These are phyloP conservation scores for Malassezia sympodialis DNA, from an alignment of 1,284 basidiomycete species.

Conservation along the genomic window DNA sequence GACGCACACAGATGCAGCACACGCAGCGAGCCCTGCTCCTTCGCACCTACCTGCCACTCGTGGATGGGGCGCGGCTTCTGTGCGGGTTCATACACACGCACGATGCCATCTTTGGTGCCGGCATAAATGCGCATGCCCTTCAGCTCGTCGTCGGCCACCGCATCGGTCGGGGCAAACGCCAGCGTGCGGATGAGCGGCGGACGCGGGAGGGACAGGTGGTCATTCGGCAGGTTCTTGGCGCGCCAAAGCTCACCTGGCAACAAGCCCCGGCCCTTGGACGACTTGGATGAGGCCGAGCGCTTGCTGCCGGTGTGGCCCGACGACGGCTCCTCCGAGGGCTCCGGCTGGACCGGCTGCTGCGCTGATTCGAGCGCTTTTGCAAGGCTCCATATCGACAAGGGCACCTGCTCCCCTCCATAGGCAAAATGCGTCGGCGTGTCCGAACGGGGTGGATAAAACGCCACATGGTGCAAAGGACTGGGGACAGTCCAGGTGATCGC, in stretches of 20 bases:
- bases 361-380: background rate
- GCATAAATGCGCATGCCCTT: conserved; percentile 1
- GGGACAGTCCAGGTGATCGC: conserved; percentile 7
- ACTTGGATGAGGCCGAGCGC: background rate
- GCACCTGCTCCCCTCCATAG: conserved; percentile 16
- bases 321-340: background rate
- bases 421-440: conserved; percentile 6
- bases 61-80: conserved; percentile 3
- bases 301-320: background rate
- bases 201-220: conserved; percentile 8
- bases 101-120: conserved; percentile 16
- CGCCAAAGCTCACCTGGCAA: conserved; percentile 14
- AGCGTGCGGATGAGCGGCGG: conserved; percentile 12
- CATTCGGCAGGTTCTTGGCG: conserved; percentile 18
- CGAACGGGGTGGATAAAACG: conserved; percentile 5
- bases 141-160: background rate
- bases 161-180: conserved; percentile 2
- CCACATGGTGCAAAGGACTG: conserved; percentile 11
- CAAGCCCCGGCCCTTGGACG: background rate
- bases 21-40: conserved; percentile 14
- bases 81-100: conserved; percentile 13
- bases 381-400: conserved; percentile 10
- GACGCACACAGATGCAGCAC: background rate
- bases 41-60: conserved; percentile 12
- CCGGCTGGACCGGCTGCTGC: background rate